Evolutionary conservation across 768 basidiomycete genomes (phyloP).

Genomic region (Kwoniella heveanensis): DNA sequence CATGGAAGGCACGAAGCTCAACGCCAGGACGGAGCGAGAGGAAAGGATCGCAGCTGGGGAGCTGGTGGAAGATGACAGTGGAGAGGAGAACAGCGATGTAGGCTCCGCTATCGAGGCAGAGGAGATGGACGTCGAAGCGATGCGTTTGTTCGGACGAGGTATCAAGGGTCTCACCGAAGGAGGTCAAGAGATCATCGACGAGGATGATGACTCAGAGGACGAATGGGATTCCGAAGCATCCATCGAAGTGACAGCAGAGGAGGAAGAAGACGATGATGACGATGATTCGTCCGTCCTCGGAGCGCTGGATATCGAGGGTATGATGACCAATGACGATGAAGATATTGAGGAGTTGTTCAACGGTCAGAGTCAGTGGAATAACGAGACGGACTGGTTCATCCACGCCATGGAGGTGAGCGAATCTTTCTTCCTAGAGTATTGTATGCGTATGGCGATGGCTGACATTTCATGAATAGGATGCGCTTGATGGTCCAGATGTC

Average conservation of each 20-base stretch:
- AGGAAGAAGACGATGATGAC: slow-evolving; percentile 14
- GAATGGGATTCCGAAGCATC: slow-evolving; percentile 17
- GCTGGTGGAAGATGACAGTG: slow-evolving; percentile 13
- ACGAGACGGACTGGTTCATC: slow-evolving; percentile 66
- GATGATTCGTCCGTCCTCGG: slow-evolving; percentile 17
- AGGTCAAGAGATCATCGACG: slow-evolving; percentile 19
- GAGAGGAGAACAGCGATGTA: slow-evolving; percentile 52
- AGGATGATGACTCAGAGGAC: slow-evolving; percentile 12
- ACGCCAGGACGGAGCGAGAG: slow-evolving; percentile 25
- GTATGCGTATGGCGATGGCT: background rate
- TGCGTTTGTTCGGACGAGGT: slow-evolving; percentile 24
- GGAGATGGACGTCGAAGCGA: slow-evolving; percentile 24
- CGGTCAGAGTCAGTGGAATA: slow-evolving; percentile 58
- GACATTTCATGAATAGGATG: slow-evolving; percentile 59
- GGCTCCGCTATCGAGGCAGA: slow-evolving; percentile 25
- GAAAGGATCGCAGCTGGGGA: slow-evolving; percentile 3
- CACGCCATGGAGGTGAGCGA: slow-evolving; percentile 64
- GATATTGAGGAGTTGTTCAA: slow-evolving; percentile 44
- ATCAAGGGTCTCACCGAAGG: slow-evolving; percentile 17
- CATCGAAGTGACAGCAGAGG: background rate
- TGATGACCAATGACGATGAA: slow-evolving; percentile 33
- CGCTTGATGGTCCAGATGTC: slow-evolving; percentile 64
- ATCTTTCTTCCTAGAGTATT: slow-evolving; percentile 3
- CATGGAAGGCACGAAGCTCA: slow-evolving; percentile 41
- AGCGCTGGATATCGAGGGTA: slow-evolving; percentile 13